Base-by-base conservation (phyloP, 768 basidiomycete species). In the Pholiota molesta region DNA sequence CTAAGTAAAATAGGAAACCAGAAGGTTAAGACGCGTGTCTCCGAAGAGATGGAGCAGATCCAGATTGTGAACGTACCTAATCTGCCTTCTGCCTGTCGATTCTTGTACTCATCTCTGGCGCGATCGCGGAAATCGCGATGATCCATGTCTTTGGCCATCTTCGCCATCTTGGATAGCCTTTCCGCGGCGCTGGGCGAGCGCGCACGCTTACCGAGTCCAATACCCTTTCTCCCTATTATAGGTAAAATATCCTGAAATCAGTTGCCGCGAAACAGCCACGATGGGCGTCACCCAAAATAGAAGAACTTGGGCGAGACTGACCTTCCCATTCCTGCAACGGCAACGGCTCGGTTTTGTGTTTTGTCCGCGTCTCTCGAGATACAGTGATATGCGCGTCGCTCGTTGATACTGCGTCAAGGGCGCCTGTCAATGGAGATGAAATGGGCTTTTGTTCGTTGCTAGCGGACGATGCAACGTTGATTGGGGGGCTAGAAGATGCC, bases 311-410 rank as follows among this genome's bases (percentile, higher is more conserved):
- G 47, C 2, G 61, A 52, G 49, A 60, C 52, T 65, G 64, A 91
- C 94, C 94, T 78, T 84, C 76, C 94, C 94, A 95, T 80, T 94
- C 88, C 47, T 84, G 85, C 63, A 95, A 70, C 16, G 90, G 86
- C 21, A 95, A 74, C 3, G 94, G 94, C 61, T 91, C 90, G 0
- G 74, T 77, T 39, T 81, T 83, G 70, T 89, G 89, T 40, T 66
- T 67, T 10, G 57, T 64, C 63, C 63, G 65, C 60, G 59, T 23
- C 28, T 39, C 57, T 51, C 6, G 47, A 49, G 47, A 13, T 21
- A 62, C 40, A 28, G 47, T 17, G 8, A 40, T 37, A 52, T 29
- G 31, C 17, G 53, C n/a, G 23, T 17, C 45, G n/a, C 44, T 21
- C 29, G 28, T 17, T 51, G 31, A 47, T 47, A 26, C 19, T 13